Percentiles rank a stretch among this genome's conserved stretches.
Evolutionary conservation across 2,329 filamentous ascomycete genomes (phyloP).

Genomic region (Akanthomyces lecanii): DNA sequence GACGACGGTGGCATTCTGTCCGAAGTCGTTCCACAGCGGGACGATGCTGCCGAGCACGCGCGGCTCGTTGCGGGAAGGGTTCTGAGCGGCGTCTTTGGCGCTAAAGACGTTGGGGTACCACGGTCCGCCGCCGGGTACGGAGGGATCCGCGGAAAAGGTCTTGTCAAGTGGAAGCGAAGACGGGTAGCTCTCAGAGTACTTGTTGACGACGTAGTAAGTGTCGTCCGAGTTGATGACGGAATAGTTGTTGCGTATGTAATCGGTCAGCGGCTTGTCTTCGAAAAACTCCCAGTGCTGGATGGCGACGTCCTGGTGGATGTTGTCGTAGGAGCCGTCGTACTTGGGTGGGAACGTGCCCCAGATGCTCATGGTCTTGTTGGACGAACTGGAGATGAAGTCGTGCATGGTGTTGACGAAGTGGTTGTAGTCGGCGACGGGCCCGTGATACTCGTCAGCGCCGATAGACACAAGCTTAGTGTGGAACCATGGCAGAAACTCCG

Average conservation of each 20-base stretch:
- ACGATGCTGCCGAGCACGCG: conserved; percentile 21
- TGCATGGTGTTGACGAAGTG: conserved; percentile 42
- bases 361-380: conserved; percentile 44
- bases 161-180: conserved; percentile 42
- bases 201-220: conserved; percentile 23
- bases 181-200: conserved; percentile 41
- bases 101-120: conserved; percentile 25
- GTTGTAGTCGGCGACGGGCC: conserved; percentile 44
- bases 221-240: conserved; percentile 25
- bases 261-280: conserved; percentile 20
- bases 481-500: conserved; percentile 51
- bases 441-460: conserved; percentile 51
- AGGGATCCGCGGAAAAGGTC: conserved; percentile 26
- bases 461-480: conserved; percentile 51
- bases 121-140: not conserved
- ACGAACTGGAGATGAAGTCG: conserved; percentile 41
- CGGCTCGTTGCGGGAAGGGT: conserved; percentile 19
- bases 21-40: conserved; percentile 26
- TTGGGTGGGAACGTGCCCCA: conserved; percentile 43
- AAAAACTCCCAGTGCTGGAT: conserved; percentile 34
- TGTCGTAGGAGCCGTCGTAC: conserved; percentile 16
- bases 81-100: conserved; percentile 19
- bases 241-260: conserved; percentile 24
- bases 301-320: conserved; percentile 21
- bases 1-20: conserved; percentile 22